These are phyloP conservation scores for Kurtzmaniella fragi DNA, from an alignment of 805 yeast species.

Conservation along the genomic window DNA sequence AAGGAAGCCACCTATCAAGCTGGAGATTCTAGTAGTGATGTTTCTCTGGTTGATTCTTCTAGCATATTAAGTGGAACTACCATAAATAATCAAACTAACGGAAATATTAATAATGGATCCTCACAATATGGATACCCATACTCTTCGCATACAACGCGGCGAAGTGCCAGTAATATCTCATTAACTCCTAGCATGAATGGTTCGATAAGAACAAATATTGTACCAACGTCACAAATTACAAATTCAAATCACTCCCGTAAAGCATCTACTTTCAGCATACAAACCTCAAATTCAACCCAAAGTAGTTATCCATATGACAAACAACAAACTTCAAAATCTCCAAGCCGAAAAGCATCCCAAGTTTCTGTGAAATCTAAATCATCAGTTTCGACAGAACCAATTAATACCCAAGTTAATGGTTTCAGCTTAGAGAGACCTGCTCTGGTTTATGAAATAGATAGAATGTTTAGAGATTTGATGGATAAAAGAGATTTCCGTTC, in stretches of 20 bases:
- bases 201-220: conserved; percentile 14
- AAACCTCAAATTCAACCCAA: conserved; percentile 27
- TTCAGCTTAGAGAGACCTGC: conserved; percentile 58
- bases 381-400: conserved; percentile 13
- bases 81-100: no score
- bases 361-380: conserved; percentile 23
- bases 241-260: conserved; percentile 33
- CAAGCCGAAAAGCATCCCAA: conserved; percentile 18
- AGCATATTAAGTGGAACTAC: conserved; percentile 23
- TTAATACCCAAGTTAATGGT: conserved; percentile 14
- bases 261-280: conserved; percentile 35
- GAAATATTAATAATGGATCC: conserved; percentile 7
- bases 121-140: conserved; percentile 9
- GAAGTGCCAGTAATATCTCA: conserved; percentile 1
- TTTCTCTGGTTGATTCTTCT: conserved; percentile 27
- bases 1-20: conserved; percentile 5
- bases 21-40: conserved; percentile 21
- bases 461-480: conserved; percentile 75
- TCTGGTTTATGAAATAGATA: conserved; percentile 61
- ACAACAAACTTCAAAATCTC: conserved; percentile 8
- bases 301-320: conserved; percentile 8
- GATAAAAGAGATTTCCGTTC: conserved; percentile 71
- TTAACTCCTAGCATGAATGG: background rate
- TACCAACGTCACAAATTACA: conserved; percentile 26
- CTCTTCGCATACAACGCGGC: background rate